A percentile compares a stretch with the other conserved stretches of the same genome.
These are phyloP conservation scores for Nakaseomyces delphensis DNA, from an alignment of 1,139 yeast species.

Conservation along the genomic window DNA sequence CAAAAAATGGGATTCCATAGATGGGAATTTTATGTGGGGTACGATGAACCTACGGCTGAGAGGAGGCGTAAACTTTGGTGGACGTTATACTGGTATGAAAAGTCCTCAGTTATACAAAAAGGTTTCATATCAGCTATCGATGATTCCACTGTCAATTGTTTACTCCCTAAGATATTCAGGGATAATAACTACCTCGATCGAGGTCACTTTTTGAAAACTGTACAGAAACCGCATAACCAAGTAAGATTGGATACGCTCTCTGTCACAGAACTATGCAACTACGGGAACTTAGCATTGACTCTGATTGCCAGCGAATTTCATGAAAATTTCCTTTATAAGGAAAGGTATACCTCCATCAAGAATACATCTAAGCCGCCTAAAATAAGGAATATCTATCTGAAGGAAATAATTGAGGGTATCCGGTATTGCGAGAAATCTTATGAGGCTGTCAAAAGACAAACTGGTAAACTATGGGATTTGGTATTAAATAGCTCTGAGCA, in stretches of 20 bases:
- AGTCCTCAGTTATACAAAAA: constrained; percentile 11
- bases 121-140: constrained; percentile 22
- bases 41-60: constrained; percentile 28
- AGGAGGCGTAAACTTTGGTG: constrained; percentile 28
- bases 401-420: constrained; percentile 17
- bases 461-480: constrained; percentile 17
- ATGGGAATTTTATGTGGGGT: constrained; percentile 32
- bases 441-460: constrained; percentile 18
- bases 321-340: constrained; percentile 19
- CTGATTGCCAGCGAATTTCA: constrained; percentile 19
- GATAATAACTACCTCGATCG: constrained; percentile 23
- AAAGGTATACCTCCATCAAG: constrained; percentile 24
- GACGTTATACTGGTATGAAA: constrained; percentile 24
- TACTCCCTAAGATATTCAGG: constrained; percentile 23
- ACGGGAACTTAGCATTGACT: constrained; percentile 18
- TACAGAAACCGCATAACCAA: constrained; percentile 11
- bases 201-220: constrained; percentile 17
- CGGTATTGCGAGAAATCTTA: constrained; percentile 12
- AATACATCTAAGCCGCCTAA: constrained; percentile 22
- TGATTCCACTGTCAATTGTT: constrained; percentile 21
- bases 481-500: constrained; percentile 8
- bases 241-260: constrained; percentile 14
- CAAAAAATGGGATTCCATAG: constrained; percentile 24
- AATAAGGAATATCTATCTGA: constrained; percentile 14
- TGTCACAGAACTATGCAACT: constrained; percentile 13